phyloP scores from a whole-genome alignment of 805 yeast genomes.

The Soucietia sequanensis region DNA sequence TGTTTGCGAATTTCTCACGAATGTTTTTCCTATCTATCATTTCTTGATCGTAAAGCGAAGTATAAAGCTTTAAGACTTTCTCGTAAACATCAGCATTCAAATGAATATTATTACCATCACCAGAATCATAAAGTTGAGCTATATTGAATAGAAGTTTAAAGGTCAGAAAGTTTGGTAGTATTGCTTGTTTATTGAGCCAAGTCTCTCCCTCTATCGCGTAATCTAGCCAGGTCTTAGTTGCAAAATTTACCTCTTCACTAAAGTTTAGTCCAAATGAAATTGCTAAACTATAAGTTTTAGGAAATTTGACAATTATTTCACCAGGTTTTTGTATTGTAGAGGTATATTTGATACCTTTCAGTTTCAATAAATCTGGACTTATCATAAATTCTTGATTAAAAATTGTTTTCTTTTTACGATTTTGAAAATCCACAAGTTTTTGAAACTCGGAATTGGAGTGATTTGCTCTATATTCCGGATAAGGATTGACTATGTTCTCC shows the following conservation, averaged over 20 bases:
- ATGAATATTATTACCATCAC: conserved; percentile 16
- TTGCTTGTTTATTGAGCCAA: conserved; percentile 49
- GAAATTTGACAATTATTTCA: conserved; percentile 57
- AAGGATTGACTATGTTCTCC: conserved; percentile 29
- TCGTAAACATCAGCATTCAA: conserved; percentile 36
- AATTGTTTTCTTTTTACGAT: conserved; percentile 3
- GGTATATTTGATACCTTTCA: conserved; percentile 47
- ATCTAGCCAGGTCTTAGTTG: conserved; percentile 55
- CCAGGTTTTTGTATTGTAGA: conserved; percentile 60
- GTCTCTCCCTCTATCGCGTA: conserved; percentile 46
- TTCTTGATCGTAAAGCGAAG: conserved; percentile 40
- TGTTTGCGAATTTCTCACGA: conserved; percentile 23
- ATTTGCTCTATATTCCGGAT: conserved; percentile 26
- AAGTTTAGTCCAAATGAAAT: conserved; percentile 57
- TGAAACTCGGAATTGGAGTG: conserved; percentile 27
- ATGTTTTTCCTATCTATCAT: conserved; percentile 39
- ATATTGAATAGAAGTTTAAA: conserved; percentile 49
- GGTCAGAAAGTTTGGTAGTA: conserved; percentile 53
- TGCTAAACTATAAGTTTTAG: conserved; percentile 50
- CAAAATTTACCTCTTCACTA: conserved; percentile 57
- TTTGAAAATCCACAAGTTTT: conserved; percentile 19
- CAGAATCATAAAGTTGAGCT: conserved; percentile 40
- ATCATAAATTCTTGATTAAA: conserved; percentile 46
- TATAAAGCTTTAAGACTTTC: conserved; percentile 31
- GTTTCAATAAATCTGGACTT: conserved; percentile 48